Base-by-base conservation (phyloP, 768 basidiomycete species). In the Tulasnella sp. region DNA sequence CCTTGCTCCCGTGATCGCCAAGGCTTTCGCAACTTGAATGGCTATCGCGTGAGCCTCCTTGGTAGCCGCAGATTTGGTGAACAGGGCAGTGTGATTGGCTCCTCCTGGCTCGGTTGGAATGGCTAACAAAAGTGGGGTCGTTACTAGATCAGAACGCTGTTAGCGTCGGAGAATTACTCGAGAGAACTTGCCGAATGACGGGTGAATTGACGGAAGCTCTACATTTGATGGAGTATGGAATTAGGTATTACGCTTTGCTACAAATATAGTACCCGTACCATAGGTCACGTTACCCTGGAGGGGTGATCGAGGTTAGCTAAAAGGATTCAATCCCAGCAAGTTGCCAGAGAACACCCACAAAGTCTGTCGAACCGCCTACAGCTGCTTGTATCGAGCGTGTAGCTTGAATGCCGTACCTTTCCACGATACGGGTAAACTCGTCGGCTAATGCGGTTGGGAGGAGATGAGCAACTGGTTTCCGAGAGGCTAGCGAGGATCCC, bases 331-430 rank as follows among this genome's bases (percentile, higher is more conserved):
- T 19, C 44, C 26, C 19, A 47, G n/a, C 8, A 40, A 6, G 29
- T 7, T 32, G 42, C 40, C 35, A 42, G 41, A 64, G 11, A 29
- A 19, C 5, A 81, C 89, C 81, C 75, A 92, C 92, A 75, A 94
- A 93, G 78, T 93, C 91, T 2, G 92, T 93, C 5, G 90, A 93
- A 16, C 90, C 91, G 62, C 83, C 83, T 80, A 75, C 89, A 89
- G 59, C 90, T 88, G 83, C 86, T 88, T 73, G 85, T 84, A 76
- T 87, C 85, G 77, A 89, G 87, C 69, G 66, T 34, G 40, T 59
- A 89, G 82, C 2, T 79, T 79, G 0, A 88, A 62, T 40, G 39
- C 69, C 85, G 73, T 86, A 89, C 71, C 86, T 87, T 19, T 83
- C 79, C 39, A 86, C 83, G 42, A 90, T 82, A 63, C 85, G 84